These are phyloP conservation scores for Eucalyptus albens DNA, from an alignment of 345 rosid genomes.

Conservation along the genomic window DNA sequence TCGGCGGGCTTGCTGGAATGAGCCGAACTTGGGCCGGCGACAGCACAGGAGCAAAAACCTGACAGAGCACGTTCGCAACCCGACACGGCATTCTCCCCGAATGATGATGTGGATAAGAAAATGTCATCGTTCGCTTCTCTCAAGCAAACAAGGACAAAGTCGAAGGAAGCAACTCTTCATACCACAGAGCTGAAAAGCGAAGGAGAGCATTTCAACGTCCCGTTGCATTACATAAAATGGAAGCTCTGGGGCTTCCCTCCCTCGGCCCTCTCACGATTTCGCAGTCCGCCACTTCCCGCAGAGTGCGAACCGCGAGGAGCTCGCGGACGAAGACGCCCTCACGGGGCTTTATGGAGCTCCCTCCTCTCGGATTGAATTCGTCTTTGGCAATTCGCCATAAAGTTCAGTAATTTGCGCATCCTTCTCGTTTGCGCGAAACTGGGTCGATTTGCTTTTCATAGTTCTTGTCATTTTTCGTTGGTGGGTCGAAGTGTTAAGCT, in stretches of 20 bases:
- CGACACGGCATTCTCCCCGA: neutral
- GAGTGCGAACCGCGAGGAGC: neutral
- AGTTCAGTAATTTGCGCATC: neutral
- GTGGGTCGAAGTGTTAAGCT: neutral
- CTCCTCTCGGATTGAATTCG: neutral
- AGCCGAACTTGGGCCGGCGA: neutral
- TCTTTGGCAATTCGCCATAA: neutral
- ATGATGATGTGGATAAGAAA: neutral
- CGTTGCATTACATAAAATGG: slow-evolving; percentile 3
- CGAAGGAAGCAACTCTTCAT: neutral
- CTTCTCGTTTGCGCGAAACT: neutral
- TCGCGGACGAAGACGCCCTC: neutral
- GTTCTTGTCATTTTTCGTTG: neutral
- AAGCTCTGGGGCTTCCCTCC: slow-evolving; percentile 25
- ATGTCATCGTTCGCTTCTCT: neutral
- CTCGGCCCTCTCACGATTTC: slow-evolving; percentile 1
- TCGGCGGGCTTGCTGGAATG: neutral
- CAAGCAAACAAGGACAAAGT: neutral
- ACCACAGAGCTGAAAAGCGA: neutral
- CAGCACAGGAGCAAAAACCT: neutral
- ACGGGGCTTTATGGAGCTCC: neutral
- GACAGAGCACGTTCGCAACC: neutral
- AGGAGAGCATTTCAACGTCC: neutral
- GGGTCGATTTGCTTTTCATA: neutral
- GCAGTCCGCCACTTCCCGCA: neutral